Base-by-base conservation (phyloP, 2,329 filamentous ascomycete species). In the Fusarium nelsonii region DNA sequence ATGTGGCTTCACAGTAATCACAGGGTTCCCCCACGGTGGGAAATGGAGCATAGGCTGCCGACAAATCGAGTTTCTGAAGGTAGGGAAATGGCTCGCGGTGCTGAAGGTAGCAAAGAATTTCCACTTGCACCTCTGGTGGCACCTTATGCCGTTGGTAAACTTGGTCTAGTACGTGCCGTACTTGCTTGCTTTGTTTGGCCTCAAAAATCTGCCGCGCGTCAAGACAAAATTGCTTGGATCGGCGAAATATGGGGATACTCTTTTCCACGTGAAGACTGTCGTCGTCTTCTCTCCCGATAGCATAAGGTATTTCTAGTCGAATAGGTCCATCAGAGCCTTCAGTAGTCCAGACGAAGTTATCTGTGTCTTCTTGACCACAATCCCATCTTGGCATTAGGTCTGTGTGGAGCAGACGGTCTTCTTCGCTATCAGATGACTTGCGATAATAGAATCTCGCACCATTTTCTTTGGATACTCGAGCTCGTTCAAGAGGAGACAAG, bases 201-300 rank as follows among this genome's bases (percentile, higher is more conserved):
- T 69, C 48, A 2, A 8, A 14, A 0, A 62, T 50, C 8, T 52
- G 44, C 18, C 53, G 40, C 3, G 61, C 52, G 10, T 69, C 66
- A 2, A 69, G 7, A 14, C 45, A 52, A 12, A 69, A 69, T 11
- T 65, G 56, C 3, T 34, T n/a, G 3, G 65, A 69, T 7, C 65
- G 53, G 12, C 30, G 44, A 12, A 69, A 46, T 12, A 69, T 7
- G 1, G 9, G 10, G 3, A 63, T 28, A 1, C 6, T 11, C 4
- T 44, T 30, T 2, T 7, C 30, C 6, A 11, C 7, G 3, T 28
- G 6, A 9, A n/a, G 10, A 23, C 4, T 23, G 8, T 50, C 4
- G 16, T 28, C 23, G 8, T 45, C 10, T 2, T 16, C 37, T 16
- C 12, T 10, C 1, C 15, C 16, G 4, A 18, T 16, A 7, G 16